phyloP scores from a whole-genome alignment of 148 eudicot species.

The Vaccinium darrowii region DNA sequence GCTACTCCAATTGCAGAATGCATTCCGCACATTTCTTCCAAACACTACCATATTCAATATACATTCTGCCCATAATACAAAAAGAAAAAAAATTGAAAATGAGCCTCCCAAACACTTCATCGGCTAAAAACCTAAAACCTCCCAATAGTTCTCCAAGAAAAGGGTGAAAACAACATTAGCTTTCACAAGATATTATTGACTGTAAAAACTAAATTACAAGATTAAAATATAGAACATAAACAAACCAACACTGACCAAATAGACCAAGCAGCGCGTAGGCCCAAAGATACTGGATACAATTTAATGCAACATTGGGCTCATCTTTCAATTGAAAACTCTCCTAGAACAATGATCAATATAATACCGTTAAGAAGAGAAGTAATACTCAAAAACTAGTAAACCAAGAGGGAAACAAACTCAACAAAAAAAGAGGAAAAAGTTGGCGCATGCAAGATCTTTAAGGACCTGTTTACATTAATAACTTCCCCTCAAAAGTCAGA shows the following conservation, averaged over 20 bases:
- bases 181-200: background rate
- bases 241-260: background rate
- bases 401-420: background rate
- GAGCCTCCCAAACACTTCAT: background rate
- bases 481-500: background rate
- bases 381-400: background rate
- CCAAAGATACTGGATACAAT: background rate
- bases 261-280: background rate
- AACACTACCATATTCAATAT: no score
- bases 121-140: background rate
- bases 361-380: background rate
- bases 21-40: no score
- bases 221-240: background rate
- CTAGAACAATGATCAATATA: background rate
- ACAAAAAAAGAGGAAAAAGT: background rate
- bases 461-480: background rate
- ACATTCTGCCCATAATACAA: no score
- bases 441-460: conserved; percentile 1
- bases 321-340: background rate
- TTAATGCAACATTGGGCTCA: background rate
- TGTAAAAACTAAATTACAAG: background rate
- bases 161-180: background rate
- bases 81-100: no score
- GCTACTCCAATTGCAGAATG: no score
- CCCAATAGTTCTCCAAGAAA: background rate